phyloP scores from a whole-genome alignment of 495 filamentous ascomycete genomes.

The Staphylotrichum longicolle region DNA sequence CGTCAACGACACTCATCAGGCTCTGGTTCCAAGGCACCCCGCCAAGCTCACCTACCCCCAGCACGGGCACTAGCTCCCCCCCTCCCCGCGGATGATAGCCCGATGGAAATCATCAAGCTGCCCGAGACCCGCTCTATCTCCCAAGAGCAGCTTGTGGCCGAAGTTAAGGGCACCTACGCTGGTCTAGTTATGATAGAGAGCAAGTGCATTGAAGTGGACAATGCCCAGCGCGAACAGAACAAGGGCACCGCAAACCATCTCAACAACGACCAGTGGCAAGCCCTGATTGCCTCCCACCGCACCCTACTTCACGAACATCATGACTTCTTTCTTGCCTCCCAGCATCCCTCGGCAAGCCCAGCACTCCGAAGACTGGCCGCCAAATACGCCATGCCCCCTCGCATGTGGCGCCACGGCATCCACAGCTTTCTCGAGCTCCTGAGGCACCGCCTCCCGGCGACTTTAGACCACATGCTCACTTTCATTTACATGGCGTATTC shows the following conservation, averaged over 20 bases:
- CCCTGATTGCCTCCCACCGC: constrained; percentile 66
- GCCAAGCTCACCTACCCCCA: constrained; percentile 10
- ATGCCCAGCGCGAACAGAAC: constrained; percentile 49
- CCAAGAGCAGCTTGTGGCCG: constrained; percentile 68
- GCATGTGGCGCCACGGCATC: constrained; percentile 70
- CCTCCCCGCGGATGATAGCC: constrained; percentile 16
- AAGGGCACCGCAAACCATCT: constrained; percentile 40
- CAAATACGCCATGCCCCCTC: constrained; percentile 75
- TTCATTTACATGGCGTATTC: constrained; percentile 82
- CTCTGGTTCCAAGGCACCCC: constrained; percentile 17
- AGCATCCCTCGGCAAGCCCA: constrained; percentile 66
- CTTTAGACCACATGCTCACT: constrained; percentile 73
- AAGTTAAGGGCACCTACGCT: constrained; percentile 74
- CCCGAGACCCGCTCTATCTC: constrained; percentile 66
- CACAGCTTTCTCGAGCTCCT: constrained; percentile 72
- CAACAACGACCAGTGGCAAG: constrained; percentile 66
- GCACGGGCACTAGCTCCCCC: not conserved
- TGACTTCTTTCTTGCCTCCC: constrained; percentile 73
- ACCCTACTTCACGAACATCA: constrained; percentile 73
- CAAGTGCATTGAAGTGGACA: constrained; percentile 72
- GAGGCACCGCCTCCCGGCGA: constrained; percentile 64
- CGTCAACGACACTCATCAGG: constrained; percentile 19
- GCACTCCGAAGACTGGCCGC: constrained; percentile 58
- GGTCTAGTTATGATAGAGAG: constrained; percentile 76
- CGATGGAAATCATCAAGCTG: constrained; percentile 46